phyloP scores from a whole-genome alignment of 2,329 filamentous ascomycete genomes.

The Fonsecaea multimorphosa region DNA sequence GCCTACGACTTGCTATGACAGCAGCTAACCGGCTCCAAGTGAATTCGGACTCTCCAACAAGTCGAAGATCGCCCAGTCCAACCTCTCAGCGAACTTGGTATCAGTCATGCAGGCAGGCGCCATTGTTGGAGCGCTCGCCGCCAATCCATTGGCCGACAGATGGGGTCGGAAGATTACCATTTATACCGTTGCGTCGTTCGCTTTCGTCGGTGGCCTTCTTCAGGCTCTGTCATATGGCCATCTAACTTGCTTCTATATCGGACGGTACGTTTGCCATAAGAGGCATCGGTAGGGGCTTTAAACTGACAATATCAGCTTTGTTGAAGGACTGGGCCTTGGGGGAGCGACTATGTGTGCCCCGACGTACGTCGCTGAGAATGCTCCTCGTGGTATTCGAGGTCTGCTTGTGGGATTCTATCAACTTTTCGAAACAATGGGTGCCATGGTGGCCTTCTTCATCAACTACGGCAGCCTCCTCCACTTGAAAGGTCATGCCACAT shows the following conservation, averaged over 20 bases:
- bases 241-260: constrained; percentile 69
- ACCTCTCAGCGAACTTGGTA: constrained; percentile 71
- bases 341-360: constrained; percentile 64
- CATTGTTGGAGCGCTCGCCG: constrained; percentile 67
- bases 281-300: not conserved
- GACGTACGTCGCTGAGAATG: constrained; percentile 66
- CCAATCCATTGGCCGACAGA: constrained; percentile 47
- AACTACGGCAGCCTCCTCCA: constrained; percentile 60
- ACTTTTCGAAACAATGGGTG: constrained; percentile 59
- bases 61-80: constrained; percentile 53
- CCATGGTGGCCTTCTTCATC: constrained; percentile 58
- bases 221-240: constrained; percentile 68
- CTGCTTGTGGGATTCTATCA: constrained; percentile 67
- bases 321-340: constrained; percentile 60
- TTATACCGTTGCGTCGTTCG: constrained; percentile 62
- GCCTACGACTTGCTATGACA: constrained; percentile 8
- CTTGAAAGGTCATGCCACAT: constrained; percentile 57
- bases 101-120: constrained; percentile 74
- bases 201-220: constrained; percentile 67
- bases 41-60: constrained; percentile 59
- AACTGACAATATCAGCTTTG: constrained; percentile 45
- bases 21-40: constrained; percentile 44
- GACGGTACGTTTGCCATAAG: constrained; percentile 58
- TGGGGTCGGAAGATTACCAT: constrained; percentile 64
- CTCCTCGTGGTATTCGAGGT: constrained; percentile 65